These are phyloP conservation scores for Jimgerdemannia flammicorona DNA, from an alignment of 192 early-diverging fungal species.

Conservation along the genomic window DNA sequence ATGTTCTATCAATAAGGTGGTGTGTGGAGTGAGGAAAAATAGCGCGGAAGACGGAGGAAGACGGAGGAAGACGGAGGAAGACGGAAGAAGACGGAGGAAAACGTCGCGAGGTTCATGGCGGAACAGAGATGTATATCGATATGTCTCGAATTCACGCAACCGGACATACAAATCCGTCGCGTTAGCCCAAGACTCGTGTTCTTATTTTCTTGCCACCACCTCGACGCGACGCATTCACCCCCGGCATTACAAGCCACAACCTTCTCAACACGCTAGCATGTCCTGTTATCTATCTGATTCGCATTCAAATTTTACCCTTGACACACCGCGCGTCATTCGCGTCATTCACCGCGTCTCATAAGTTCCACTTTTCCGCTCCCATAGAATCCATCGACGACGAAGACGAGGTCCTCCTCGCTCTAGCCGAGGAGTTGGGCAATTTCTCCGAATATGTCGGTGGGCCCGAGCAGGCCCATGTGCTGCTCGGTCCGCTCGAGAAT, in stretches of 20 bases:
- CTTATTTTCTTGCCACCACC: no score
- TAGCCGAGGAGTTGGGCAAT: slow-evolving; percentile 92
- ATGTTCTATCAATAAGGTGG: background rate
- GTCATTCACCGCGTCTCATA: background rate
- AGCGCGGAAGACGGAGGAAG: background rate
- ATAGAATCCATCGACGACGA: slow-evolving; percentile 99
- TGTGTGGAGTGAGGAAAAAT: background rate
- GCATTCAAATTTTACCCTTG: slow-evolving; percentile 3
- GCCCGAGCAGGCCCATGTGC: slow-evolving; percentile 75
- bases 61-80: background rate
- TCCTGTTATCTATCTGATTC: slow-evolving; percentile 1
- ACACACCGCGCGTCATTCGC: slow-evolving; percentile 1
- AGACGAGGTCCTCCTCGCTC: slow-evolving; percentile 90
- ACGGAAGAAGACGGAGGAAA: background rate
- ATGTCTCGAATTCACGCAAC: no score
- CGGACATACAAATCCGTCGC: no score
- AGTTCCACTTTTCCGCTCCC: background rate
- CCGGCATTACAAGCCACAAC: background rate
- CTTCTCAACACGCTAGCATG: background rate
- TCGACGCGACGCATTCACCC: no score
- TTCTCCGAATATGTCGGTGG: slow-evolving; percentile 95
- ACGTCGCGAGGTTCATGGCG: background rate
- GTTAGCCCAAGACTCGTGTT: no score
- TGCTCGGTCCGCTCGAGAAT: slow-evolving; percentile 92
- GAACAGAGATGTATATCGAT: no score